Evolutionary conservation across 495 filamentous ascomycete species (phyloP), one percentile per base, ranked within the genome.

Genomic region (Amniculicola lignicola): DNA sequence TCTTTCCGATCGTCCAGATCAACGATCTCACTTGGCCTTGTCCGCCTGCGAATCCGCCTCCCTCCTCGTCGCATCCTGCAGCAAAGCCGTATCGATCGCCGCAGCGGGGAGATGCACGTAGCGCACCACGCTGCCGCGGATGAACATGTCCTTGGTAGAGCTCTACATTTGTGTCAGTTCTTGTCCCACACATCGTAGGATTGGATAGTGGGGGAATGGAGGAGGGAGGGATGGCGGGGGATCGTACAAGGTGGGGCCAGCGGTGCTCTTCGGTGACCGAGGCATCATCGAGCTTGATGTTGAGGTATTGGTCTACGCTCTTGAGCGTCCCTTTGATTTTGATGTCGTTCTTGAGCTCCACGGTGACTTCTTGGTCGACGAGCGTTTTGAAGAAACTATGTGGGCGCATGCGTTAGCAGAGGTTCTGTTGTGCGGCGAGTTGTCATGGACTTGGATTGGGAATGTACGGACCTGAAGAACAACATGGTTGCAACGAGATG

Each of bases 301-400:
- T 98, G 59, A 98, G 83, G 73, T 90, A 98, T 71, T 97, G 94
- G 71, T 98, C 93, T 59, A 98, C 93, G 59, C 86, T 91, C 76
- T 96, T 97, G 57, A 98, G 81, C 18, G 83, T 91, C 54, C 93
- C 93, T 54, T 87, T 86, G 70, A 98, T 95, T 64, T 88, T 87
- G 59, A 98, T 92, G 73, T 98, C 93, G 72, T 98, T 98, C 76
- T 98, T 98, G 72, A 98, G 88, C 75, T 97, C 93, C 71, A 98
- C 89, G 33, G 90, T 97, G 48, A 89, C 82, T 75, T 92, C 85
- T 69, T 96, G 89, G 79, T 96, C 93, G 69, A 96, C 93, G 63
- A 97, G 88, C 51, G 93, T 97, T 74, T 97, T 97, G 84, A 98
- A 98, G 81, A 97, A 98, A 75, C 94, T 96, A 63, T 19, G n/a